Evolutionary conservation across 2,329 filamentous ascomycete species (phyloP), one percentile per base, ranked within the genome.

Genomic region (Penicillium sp.): DNA sequence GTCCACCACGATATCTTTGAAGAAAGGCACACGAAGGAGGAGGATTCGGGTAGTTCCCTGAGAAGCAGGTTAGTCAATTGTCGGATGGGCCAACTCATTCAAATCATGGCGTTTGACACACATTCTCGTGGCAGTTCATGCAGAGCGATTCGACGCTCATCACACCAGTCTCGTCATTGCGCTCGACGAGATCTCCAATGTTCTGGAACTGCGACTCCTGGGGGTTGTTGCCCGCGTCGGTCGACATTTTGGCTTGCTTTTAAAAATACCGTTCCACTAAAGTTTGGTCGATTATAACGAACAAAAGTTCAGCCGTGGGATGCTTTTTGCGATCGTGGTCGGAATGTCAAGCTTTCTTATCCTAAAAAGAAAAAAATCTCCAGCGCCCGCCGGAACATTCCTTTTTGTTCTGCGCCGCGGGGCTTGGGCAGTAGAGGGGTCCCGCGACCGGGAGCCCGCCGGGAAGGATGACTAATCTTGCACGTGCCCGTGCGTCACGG

Each of bases 1-100:
- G 84, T 96, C 95, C 69, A 98, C 82, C 62, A 98, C 89, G 54
- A 98, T 84, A 70, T 98, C 91, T 73, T 90, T 89, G 77, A 98
- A 98, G 78, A 89, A 97, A 12, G 93, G 93, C 47, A 98, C 96
- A 56, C 83, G 83, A 12, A 94, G 95, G 46, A 98, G 82, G 38
- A 98, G 82, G 24, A 98, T 80, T 50, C 85, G 81, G 11, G 93
- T 98, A 1, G 76, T 81, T 61, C 93, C 93, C 87, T 94, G 28
- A 8, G 52, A 5, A 34, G 3, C 2, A 13, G 2, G 35, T 18
- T 25, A 7, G 39, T 66, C 48, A 56, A 48, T 41, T 18, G 18
- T 18, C 18, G 18, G 18, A 18, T 18, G 18, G 18, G 18, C 18
- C 18, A 18, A 18, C 18, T 18, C 18, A 18, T 18, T 18, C 18